These are phyloP conservation scores for Isatis tinctoria DNA, from an alignment of 345 rosid species.

Conservation along the genomic window DNA sequence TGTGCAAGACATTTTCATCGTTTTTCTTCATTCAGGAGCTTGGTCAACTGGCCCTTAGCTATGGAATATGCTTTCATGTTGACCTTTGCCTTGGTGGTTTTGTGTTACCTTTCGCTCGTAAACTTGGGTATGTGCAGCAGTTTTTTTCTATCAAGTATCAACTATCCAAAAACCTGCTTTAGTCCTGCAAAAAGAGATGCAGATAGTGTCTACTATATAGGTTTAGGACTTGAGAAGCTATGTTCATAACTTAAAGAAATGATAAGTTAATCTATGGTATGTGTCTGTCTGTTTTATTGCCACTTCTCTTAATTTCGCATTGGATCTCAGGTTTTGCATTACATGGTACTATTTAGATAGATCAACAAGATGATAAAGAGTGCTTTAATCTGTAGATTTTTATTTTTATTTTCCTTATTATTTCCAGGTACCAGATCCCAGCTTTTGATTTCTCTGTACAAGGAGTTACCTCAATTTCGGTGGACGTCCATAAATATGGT, in stretches of 20 bases:
- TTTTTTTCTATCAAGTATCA: neutral
- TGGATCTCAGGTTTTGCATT: neutral
- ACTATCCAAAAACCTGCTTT: neutral
- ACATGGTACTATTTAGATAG: neutral
- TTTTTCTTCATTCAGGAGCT: conserved; percentile 57
- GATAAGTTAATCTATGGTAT: neutral
- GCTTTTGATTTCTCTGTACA: conserved; percentile 82
- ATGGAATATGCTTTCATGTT: conserved; percentile 85
- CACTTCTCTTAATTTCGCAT: conserved; percentile 2
- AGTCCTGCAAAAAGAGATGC: neutral
- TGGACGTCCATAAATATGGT: conserved; percentile 94
- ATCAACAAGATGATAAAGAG: neutral
- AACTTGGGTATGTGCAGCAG: conserved; percentile 59
- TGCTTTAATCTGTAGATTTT: neutral
- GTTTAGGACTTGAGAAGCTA: neutral
- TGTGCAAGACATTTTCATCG: neutral
- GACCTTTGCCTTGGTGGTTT: conserved; percentile 99
- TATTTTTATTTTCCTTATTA: neutral
- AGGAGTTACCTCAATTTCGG: conserved; percentile 91
- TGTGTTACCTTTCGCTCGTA: conserved; percentile 89
- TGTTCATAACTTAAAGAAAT: neutral
- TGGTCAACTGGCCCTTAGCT: conserved; percentile 70
- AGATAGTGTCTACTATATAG: neutral
- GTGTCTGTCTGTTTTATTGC: neutral
- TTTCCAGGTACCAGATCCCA: conserved; percentile 67